Conservation (phyloP, 768 basidiomycete species). For the Boletus pseudopeckii region DNA sequence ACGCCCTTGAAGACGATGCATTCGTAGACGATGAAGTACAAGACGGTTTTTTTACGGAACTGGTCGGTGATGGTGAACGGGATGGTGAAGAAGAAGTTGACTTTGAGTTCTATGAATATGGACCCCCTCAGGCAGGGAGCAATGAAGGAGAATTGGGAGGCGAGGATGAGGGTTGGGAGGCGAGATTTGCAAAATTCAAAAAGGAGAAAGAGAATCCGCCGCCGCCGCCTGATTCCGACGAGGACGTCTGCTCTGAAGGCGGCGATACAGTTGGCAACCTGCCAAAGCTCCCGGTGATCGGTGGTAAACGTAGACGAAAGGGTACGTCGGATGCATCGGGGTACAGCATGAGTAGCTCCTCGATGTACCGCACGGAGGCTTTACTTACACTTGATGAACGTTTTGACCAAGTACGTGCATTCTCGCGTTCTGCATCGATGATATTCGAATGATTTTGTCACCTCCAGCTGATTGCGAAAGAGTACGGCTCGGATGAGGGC, state of each 20-base stretch:
- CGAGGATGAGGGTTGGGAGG: slow-evolving; percentile 61
- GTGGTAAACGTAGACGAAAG: slow-evolving; percentile 69
- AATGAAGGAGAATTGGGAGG: slow-evolving; percentile 27
- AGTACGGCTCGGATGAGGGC: slow-evolving; percentile 67
- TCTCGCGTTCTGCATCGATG: background rate
- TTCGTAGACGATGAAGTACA: slow-evolving; percentile 78
- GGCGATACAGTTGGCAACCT: slow-evolving; percentile 80
- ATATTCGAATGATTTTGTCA: background rate
- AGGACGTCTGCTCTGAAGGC: slow-evolving; percentile 57
- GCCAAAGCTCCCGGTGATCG: slow-evolving; percentile 72
- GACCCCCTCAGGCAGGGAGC: slow-evolving; percentile 17
- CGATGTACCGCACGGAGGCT: slow-evolving; percentile 90
- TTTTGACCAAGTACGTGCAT: slow-evolving; percentile 77
- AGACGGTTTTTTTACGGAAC: slow-evolving; percentile 73
- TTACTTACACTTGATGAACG: slow-evolving; percentile 86
- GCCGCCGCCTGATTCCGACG: slow-evolving; percentile 43
- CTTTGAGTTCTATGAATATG: slow-evolving; percentile 64
- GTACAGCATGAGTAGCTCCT: slow-evolving; percentile 96
- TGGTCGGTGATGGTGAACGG: slow-evolving; percentile 71
- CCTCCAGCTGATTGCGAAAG: slow-evolving; percentile 65
- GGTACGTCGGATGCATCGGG: slow-evolving; percentile 84
- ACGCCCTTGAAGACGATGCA: slow-evolving; percentile 94
- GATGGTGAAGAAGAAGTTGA: slow-evolving; percentile 55
- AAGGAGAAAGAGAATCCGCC: slow-evolving; percentile 35
- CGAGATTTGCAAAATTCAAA: slow-evolving; percentile 80